phyloP scores from a whole-genome alignment of 164 flowering plant genomes.

The Dillenia turbinata region DNA sequence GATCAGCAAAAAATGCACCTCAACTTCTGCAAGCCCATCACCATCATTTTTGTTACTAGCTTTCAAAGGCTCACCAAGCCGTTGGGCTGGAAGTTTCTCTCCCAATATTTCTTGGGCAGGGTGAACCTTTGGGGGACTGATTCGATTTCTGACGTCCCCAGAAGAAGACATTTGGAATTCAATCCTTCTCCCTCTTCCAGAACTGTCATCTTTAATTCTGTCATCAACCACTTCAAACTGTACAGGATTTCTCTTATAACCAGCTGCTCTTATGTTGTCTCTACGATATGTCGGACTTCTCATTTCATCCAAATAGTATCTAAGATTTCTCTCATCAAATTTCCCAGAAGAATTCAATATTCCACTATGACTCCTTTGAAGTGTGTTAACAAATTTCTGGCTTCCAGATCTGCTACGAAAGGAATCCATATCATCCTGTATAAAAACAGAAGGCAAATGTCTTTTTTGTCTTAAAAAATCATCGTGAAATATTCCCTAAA shows the following conservation, averaged over 20 bases:
- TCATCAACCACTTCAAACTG: constrained; percentile 58
- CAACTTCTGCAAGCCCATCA: constrained; percentile 10
- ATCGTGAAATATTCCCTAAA: too few species aligned
- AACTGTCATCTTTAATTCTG: constrained; percentile 35
- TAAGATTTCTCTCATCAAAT: not conserved
- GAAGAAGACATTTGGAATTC: constrained; percentile 13
- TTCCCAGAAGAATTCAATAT: too few species aligned
- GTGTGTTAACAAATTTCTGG: too few species aligned
- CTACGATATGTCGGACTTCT: not conserved
- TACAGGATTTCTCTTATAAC: constrained; percentile 25
- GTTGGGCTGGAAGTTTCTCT: constrained; percentile 17
- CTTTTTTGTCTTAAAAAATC: too few species aligned
- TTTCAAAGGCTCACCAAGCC: constrained; percentile 18
- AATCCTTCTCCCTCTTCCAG: constrained; percentile 22
- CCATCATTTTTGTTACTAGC: constrained; percentile 17
- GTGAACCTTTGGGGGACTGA: constrained; percentile 17
- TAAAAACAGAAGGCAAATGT: too few species aligned
- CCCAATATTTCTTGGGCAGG: constrained; percentile 25
- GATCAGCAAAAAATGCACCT: not conserved
- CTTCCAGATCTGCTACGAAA: too few species aligned
- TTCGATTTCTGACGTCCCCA: constrained; percentile 15
- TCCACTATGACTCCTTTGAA: too few species aligned
- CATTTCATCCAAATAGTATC: not conserved
- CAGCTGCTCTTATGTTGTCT: constrained; percentile 28
- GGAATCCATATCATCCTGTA: too few species aligned